Conservation (phyloP, 441 rosid genomes). For the Adansonia rubrostipa region DNA sequence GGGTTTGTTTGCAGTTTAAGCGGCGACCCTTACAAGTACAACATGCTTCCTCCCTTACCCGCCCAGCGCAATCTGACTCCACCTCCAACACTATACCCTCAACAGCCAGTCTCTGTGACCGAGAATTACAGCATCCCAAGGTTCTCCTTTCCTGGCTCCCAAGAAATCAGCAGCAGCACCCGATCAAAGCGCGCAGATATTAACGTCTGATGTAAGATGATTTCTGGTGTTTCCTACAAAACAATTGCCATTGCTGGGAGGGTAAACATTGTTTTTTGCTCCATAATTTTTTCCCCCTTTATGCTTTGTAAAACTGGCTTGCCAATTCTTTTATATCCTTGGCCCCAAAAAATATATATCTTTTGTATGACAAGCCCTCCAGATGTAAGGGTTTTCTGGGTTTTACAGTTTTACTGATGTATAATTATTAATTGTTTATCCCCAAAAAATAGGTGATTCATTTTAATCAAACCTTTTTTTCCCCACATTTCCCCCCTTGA, state of each 20-base stretch:
- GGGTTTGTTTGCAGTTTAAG: conserved; percentile 53
- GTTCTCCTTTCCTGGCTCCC: conserved; percentile 57
- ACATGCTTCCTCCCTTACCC: conserved; percentile 77
- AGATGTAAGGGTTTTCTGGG: conserved; percentile 6
- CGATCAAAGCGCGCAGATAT: conserved; percentile 84
- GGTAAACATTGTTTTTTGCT: conserved; percentile 25
- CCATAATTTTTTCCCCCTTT: neutral
- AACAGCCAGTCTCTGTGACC: conserved; percentile 75
- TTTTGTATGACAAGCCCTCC: conserved; percentile 30
- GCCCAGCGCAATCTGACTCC: conserved; percentile 93
- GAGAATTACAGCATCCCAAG: conserved; percentile 77
- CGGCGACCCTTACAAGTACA: conserved; percentile 69
- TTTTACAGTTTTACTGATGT: conserved; percentile 10
- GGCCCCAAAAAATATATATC: conserved; percentile 13
- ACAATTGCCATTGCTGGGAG: neutral
- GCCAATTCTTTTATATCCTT: conserved; percentile 37
- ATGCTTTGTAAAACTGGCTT: conserved; percentile 16
- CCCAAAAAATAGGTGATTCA: neutral
- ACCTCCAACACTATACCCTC: conserved; percentile 95
- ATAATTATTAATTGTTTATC: neutral
- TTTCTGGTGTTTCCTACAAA: neutral
- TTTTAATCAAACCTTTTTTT: neutral
- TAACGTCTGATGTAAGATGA: conserved; percentile 51
- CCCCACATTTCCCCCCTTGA: neutral
- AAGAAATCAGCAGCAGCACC: conserved; percentile 56